These are phyloP conservation scores for Botrytis aclada DNA, from an alignment of 2,329 filamentous ascomycete genomes.

Conservation along the genomic window DNA sequence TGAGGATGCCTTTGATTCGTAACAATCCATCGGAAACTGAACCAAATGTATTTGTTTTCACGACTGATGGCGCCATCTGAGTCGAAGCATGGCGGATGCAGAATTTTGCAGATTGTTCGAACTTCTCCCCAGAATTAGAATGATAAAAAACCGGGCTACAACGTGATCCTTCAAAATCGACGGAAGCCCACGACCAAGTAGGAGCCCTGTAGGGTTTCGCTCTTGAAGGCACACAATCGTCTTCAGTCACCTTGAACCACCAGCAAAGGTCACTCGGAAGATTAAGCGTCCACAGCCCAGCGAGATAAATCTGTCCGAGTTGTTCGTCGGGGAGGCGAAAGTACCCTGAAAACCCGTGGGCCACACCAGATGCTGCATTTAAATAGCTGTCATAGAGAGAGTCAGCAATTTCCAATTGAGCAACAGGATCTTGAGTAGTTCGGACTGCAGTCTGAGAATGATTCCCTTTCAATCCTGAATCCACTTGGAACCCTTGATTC, in stretches of 20 bases:
- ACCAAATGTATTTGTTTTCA: neutral
- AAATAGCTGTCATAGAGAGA: neutral
- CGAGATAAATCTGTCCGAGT: neutral
- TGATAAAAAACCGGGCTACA: neutral
- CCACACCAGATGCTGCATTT: neutral
- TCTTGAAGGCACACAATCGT: neutral
- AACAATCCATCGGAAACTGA: neutral
- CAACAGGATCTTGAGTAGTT: neutral
- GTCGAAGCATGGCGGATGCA: neutral
- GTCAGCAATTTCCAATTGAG: neutral
- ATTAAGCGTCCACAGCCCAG: neutral
- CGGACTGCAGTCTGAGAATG: neutral
- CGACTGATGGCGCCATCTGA: neutral
- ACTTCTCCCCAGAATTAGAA: neutral
- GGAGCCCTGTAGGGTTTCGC: neutral
- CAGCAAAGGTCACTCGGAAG: neutral
- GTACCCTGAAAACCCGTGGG: neutral
- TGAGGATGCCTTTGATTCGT: neutral
- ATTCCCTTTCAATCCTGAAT: neutral
- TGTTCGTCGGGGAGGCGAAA: neutral
- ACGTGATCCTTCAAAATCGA: neutral
- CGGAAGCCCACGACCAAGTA: constrained; percentile 5
- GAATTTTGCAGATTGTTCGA: neutral
- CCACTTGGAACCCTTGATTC: neutral
- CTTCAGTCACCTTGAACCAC: neutral